Evolutionary conservation across 2,329 filamentous ascomycete species (phyloP), one percentile per base, ranked within the genome.

Genomic region (Curvularia eragrostidis): DNA sequence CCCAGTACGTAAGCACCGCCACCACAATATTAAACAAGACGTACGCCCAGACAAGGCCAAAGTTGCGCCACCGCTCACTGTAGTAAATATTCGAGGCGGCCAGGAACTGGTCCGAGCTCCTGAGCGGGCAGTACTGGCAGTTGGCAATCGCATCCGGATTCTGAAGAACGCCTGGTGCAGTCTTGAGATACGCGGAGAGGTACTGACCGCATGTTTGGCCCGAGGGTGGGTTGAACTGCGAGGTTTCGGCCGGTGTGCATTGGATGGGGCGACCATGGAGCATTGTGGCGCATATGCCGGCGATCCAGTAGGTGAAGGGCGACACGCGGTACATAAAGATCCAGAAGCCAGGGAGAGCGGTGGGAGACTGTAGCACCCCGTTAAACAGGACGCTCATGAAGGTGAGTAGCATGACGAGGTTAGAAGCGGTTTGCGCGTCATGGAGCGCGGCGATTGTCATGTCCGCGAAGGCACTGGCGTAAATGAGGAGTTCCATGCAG

Each of bases 311-410:
- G 0, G 87, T 90, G 58, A 90, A 87, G 0, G 87, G 88, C 0
- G 83, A 86, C 9, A 86, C 80, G 24, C 85, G 83, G 74, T 91
- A 90, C 89, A 91, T 91, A 78, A 91, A 91, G 59, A 86, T 86
- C 89, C 89, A 93, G 79, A 92, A 92, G 0, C 85, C 82, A 0
- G 89, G 89, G 1, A 92, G 80, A 0, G 81, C 80, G 3, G 69
- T 58, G 0, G 87, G 84, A 0, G 82, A 75, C 58, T 88, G 85
- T 52, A 91, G 77, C 3, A 91, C 88, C 70, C 88, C 81, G 64
- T 80, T 69, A 61, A 73, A 73, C 5, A 73, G 52, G 15, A 72
- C 68, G 74, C 59, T 80, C 72, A 84, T 82, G n/a, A 82, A 78
- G 56, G 78, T 87, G 63, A 91, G 86, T 1, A 91, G 77, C 1